Percentiles rank a stretch among this genome's conserved stretches.
Conservation (phyloP, 2,329 filamentous ascomycete genomes). For the Rhynchosporium secalis region DNA sequence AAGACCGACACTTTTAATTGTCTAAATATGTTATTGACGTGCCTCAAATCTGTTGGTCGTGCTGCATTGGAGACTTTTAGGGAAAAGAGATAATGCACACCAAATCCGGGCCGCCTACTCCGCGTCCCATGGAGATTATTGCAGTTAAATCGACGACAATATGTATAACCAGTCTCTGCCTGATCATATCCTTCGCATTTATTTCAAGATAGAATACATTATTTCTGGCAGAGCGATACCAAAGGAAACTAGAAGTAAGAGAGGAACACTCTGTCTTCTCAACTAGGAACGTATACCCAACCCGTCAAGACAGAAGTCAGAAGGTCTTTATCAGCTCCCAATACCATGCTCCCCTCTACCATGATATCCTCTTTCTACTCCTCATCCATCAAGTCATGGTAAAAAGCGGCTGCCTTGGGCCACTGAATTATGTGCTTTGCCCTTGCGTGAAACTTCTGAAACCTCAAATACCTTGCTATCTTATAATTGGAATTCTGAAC, state of each 20-base stretch:
- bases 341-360: neutral
- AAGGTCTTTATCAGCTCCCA: conserved; percentile 4
- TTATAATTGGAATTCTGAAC: conserved; percentile 13
- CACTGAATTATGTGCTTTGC: neutral
- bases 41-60: too few relatives aligned
- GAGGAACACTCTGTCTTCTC: conserved; percentile 4
- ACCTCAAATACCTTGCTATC: neutral
- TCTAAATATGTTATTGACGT: too few relatives aligned
- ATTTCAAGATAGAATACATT: conserved; percentile 13
- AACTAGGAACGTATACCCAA: conserved; percentile 1
- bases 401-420: conserved; percentile 20
- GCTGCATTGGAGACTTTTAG: too few relatives aligned
- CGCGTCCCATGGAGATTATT: neutral
- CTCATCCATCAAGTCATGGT: conserved; percentile 11
- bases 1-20: fast-evolving
- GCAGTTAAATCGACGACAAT: neutral
- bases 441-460: conserved; percentile 14
- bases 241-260: neutral
- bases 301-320: neutral
- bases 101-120: neutral
- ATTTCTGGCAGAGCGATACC: neutral
- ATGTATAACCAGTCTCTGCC: neutral
- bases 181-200: neutral
- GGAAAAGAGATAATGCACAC: too few relatives aligned
- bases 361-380: neutral